These are phyloP conservation scores for Plectosphaerella sp. DNA, from an alignment of 2,329 filamentous ascomycete genomes.

Conservation along the genomic window DNA sequence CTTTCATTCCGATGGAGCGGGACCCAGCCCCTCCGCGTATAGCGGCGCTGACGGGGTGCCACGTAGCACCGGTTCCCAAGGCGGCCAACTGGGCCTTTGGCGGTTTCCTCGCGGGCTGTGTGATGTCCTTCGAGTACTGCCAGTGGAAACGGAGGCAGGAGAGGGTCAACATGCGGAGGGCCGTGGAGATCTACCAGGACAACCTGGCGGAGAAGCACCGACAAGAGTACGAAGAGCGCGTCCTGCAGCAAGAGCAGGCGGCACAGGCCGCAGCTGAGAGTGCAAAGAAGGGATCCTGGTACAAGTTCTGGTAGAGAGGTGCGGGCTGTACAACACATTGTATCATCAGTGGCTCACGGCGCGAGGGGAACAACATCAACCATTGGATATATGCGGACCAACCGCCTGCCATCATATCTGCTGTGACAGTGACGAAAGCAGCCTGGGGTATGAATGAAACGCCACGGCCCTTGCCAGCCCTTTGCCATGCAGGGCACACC, in stretches of 20 bases:
- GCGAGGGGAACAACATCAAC: not conserved
- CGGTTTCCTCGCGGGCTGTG: slow-evolving; percentile 65
- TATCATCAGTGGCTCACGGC: not conserved
- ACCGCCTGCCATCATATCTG: too few species aligned
- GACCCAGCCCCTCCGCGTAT: not conserved
- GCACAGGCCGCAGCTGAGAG: slow-evolving; percentile 20
- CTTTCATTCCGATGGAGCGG: not conserved
- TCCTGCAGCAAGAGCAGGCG: slow-evolving; percentile 20
- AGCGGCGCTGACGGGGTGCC: slow-evolving; percentile 3
- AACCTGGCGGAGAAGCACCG: slow-evolving; percentile 34
- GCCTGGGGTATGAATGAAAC: too few species aligned
- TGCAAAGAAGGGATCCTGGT: slow-evolving; percentile 40
- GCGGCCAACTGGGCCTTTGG: slow-evolving; percentile 85
- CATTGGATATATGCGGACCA: too few species aligned
- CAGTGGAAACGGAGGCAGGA: slow-evolving; percentile 70
- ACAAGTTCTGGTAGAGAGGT: slow-evolving; percentile 48
- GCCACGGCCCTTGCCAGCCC: too few species aligned
- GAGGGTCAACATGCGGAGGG: slow-evolving; percentile 76
- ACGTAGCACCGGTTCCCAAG: slow-evolving; percentile 53
- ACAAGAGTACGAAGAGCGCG: slow-evolving; percentile 36
- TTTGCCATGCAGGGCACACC: too few species aligned
- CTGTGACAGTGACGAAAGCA: too few species aligned
- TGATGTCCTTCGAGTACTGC: slow-evolving; percentile 79
- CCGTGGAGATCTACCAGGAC: slow-evolving; percentile 61
- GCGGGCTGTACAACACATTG: not conserved